Base-by-base conservation (phyloP, 192 early-diverging fungal species). In the Linnemannia hyalina region DNA sequence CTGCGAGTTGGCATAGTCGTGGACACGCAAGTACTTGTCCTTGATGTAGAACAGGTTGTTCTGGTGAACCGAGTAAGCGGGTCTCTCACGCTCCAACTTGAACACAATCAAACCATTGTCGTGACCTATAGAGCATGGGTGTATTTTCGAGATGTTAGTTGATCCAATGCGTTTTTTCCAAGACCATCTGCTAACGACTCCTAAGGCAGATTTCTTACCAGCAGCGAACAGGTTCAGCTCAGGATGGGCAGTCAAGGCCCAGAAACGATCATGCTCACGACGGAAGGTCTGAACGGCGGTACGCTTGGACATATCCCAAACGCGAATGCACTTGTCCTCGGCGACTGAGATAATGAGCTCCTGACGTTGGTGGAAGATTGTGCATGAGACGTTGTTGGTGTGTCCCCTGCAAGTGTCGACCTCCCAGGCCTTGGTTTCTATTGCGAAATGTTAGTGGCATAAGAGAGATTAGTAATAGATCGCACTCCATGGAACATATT, bases 321-420 rank as follows among this genome's bases (percentile, higher is more conserved):
- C 95, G 46, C 98, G 95, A 55, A 99, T 98, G 26, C 97, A 97
- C 86, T 99, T 98, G 88, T 99, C 99, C 83, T 99, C 99, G 42
- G 96, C 95, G 70, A 96, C 93, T 15, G 96, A 97, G 63, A 99
- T 87, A 74, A 99, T 97, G 54, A 99, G 90, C 72, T 99, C 99
- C 78, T 96, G 96, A 71, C 97, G 96, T 23, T 97, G 97, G 83
- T 99, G 98, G 93, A 99, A 99, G 60, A 99, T 87, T 4, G 96
- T 96, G 68, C 93, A 93, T 36, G 96, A 97, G 40, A 99, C 97
- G 76, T 99, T 99, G 93, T 98, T 99, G 90, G 97, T 99, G 89
- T 99, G 99, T 13, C 98, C 99, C 40, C 99, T 95, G 91, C 97
- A 99, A 32, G 97, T 98, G 84, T 99, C 98, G n/a, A 99, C 96